These are phyloP conservation scores for Thuja plicata DNA, from an alignment of 83 land plant genomes.

Conservation along the genomic window DNA sequence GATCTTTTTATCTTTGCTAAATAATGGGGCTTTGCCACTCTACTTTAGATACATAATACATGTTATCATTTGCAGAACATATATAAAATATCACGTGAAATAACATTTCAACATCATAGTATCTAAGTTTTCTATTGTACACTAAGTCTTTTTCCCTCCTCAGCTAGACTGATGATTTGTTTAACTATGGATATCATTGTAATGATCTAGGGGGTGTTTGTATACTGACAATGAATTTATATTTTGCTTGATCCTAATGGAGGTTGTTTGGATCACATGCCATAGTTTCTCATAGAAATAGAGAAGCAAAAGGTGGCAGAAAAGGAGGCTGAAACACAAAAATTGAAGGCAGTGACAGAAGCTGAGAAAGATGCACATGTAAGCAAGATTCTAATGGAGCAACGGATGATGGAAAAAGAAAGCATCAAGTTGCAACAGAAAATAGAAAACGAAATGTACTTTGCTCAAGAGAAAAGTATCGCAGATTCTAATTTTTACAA, in stretches of 20 bases:
- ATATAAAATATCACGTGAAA: background rate
- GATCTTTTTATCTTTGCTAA: background rate
- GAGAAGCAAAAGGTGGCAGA: slow-evolving; percentile 93
- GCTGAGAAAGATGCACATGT: slow-evolving; percentile 95
- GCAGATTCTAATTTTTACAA: slow-evolving; percentile 86
- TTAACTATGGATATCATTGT: background rate
- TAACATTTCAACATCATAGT: background rate
- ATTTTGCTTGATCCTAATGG: slow-evolving; percentile 2
- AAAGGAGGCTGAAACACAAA: slow-evolving; percentile 94
- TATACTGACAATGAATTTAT: background rate
- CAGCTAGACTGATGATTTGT: background rate
- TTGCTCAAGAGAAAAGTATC: slow-evolving; percentile 78
- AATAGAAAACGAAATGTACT: slow-evolving; percentile 83
- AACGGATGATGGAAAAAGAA: slow-evolving; percentile 90
- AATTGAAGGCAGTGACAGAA: slow-evolving; percentile 87
- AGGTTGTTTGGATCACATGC: background rate
- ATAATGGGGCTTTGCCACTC: background rate
- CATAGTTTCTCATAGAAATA: slow-evolving; percentile 82
- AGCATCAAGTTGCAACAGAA: slow-evolving; percentile 68
- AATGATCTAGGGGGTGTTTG: background rate
- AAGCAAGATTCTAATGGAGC: slow-evolving; percentile 86
- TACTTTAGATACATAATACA: background rate
- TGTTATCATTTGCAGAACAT: background rate
- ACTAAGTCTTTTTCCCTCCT: background rate
- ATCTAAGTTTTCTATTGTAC: background rate